Base-by-base conservation (phyloP, 2,329 filamentous ascomycete genomes). In the Myriosclerotinia duriaeana region DNA sequence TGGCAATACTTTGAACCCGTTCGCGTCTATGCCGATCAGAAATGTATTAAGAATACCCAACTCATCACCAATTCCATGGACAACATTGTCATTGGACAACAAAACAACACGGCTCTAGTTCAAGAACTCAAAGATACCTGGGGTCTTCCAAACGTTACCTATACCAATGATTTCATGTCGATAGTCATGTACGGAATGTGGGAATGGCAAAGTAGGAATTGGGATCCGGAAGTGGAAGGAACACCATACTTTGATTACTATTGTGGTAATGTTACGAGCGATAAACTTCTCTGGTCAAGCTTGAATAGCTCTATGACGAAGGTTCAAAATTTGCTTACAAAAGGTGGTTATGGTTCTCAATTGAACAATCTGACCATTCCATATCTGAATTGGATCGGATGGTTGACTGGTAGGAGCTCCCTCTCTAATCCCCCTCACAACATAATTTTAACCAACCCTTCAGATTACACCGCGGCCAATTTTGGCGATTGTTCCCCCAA, bases 291-390 rank as follows among this genome's bases (percentile, higher is more conserved):
- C 7, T 84, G 77, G 74, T 92, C 93, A 0, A 90, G 88, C 0
- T 82, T 85, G 9, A 79, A 81, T 38, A 83, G 83, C 11, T 80
- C 98, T 38, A 89, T 87, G 67, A 89, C 91, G 71, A 88, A 91
- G 0, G 83, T 82, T 5, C 70, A 79, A 26, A 73, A 78, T 6
- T 72, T 87, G 12, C 78, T 86, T 53, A 72, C 75, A 9, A 78
- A 79, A 53, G 82, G 81, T 22, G 84, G 83, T 7, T 84, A 84
- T 70, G 73, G 72, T 9, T 77, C 78, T 42, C 76, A 80, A 66
- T 74, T 78, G 26, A 70, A 73, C 0, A 75, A 70, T 1, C 76
- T 85, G 3, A 79, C 81, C n/a, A 83, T 79, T 22, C 79, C 79
- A 5, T 77, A 86, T 52, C 77, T 88, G 3, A 88, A 88, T 70